Evolutionary conservation across 2,329 filamentous ascomycete genomes (phyloP), one percentile per base, ranked within the genome.

Genomic region (Trichoderma sp.): DNA sequence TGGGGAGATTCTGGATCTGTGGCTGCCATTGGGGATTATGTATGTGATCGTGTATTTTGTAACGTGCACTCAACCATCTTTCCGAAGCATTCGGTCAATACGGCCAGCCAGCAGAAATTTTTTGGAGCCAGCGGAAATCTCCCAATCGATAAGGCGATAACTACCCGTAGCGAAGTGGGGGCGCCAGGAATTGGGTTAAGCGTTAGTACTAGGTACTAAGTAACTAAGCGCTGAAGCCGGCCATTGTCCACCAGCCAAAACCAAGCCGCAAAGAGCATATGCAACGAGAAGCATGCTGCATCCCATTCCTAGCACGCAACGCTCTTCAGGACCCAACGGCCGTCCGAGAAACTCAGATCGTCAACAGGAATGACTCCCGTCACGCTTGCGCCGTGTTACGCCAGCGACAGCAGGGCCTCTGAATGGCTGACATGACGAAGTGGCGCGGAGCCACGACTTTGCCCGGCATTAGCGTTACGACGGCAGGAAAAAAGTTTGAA

Each of bases 81-180:
- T 18, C 24, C 53, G n/a, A 58, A 30, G 57, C 57, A 11, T 18
- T 58, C 11, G n/a, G 47, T 43, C 51, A n/a, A 57, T 60, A 26
- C 26, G 34, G 21, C 32, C 64, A 43, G 30, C 70, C 64, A 43
- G 30, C 70, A 71, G 71, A 70, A 69, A 61, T 65, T 72, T 72
- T 71, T 71, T 30, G 57, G 58, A 30, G 39, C 63, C 21, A 4
- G 14, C 26, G n/a, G 53, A 36, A 58, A 21, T 51, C 12, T 36
- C n/a, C 57, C 28, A 64, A 72, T 58, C 71, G 71, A 72, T 72
- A 70, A 71, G 26, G 47, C 47, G 71, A 72, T 72, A 72, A 72
- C 47, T 71, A 70, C 58, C 71, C 71, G 66, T 24, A 26, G 24
- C 28, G 18, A 69, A 68, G 70, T 62, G 63, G 64, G 57, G 70